These are phyloP conservation scores for Erysimum cheiranthoides DNA, from an alignment of 345 rosid species.

Conservation along the genomic window DNA sequence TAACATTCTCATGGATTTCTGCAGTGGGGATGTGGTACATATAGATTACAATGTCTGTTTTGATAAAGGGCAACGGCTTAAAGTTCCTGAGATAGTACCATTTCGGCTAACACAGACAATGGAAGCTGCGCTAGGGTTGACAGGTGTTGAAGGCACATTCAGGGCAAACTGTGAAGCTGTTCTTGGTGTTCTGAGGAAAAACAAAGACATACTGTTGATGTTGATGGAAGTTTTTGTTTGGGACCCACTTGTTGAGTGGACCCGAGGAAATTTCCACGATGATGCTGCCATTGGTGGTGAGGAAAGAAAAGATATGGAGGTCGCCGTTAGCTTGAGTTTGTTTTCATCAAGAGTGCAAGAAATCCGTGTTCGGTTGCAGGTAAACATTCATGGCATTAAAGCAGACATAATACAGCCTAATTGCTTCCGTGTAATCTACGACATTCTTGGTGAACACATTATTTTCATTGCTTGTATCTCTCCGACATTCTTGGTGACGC, in stretches of 20 bases:
- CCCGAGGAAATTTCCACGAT: slow-evolving; percentile 92
- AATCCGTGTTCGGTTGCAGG: slow-evolving; percentile 94
- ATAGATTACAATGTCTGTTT: slow-evolving; percentile 96
- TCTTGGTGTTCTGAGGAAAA: slow-evolving; percentile 73
- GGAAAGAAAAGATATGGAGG: slow-evolving; percentile 98
- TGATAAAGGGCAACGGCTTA: slow-evolving; percentile 89
- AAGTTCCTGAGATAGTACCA: slow-evolving; percentile 94
- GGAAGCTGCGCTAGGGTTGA: slow-evolving; percentile 86
- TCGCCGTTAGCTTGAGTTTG: slow-evolving; percentile 95
- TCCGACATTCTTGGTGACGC: not conserved
- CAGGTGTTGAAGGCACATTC: slow-evolving; percentile 87
- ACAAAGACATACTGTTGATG: slow-evolving; percentile 83
- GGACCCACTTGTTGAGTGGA: slow-evolving; percentile 99
- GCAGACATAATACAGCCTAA: slow-evolving; percentile 15
- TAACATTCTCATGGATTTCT: slow-evolving; percentile 89
- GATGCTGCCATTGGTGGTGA: slow-evolving; percentile 96
- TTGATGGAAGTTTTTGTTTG: slow-evolving; percentile 89
- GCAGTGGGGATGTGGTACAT: slow-evolving; percentile 91
- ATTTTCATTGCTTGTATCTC: slow-evolving; percentile 7
- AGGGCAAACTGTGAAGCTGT: slow-evolving; percentile 88
- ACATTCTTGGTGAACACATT: not conserved
- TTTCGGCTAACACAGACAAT: slow-evolving; percentile 90
- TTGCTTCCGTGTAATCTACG: slow-evolving; percentile 6
- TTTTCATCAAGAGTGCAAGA: slow-evolving; percentile 97
- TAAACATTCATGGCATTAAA: slow-evolving; percentile 42